These are phyloP conservation scores for Crepidotus variabilis DNA, from an alignment of 768 basidiomycete species.

Conservation along the genomic window DNA sequence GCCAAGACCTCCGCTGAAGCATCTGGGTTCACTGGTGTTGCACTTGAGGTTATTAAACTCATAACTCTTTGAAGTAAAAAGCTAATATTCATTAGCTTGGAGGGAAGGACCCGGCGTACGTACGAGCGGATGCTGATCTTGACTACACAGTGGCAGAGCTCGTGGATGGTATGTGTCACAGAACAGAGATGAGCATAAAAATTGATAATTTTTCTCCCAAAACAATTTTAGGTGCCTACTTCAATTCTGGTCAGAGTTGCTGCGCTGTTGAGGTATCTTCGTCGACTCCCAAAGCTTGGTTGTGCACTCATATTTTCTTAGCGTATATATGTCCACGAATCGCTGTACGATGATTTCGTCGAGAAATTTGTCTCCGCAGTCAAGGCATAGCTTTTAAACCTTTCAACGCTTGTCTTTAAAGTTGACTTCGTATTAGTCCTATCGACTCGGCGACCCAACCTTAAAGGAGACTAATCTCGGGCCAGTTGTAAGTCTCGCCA, in stretches of 20 bases:
- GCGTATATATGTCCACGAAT: constrained; percentile 93
- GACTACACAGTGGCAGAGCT: constrained; percentile 81
- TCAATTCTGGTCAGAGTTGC: constrained; percentile 98
- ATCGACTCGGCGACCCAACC: constrained; percentile 86
- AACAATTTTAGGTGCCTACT: constrained; percentile 77
- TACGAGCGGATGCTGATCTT: constrained; percentile 81
- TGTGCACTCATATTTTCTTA: constrained; percentile 22
- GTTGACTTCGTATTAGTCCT: constrained; percentile 44
- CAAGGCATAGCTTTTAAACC: constrained; percentile 42
- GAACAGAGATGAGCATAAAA: too few species aligned
- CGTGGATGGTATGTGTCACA: constrained; percentile 68
- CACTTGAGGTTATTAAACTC: constrained; percentile 56
- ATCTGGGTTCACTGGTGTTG: constrained; percentile 80
- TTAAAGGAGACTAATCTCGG: constrained; percentile 74
- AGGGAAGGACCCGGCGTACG: constrained; percentile 97
- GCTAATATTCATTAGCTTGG: constrained; percentile 59
- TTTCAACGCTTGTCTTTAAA: not conserved
- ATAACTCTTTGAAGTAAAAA: not conserved
- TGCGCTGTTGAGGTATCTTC: constrained; percentile 78
- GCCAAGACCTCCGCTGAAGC: constrained; percentile 65
- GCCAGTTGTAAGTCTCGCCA: constrained; percentile 87
- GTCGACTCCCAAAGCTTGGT: not conserved
- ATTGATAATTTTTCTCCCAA: too few species aligned
- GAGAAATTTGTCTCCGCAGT: constrained; percentile 65
- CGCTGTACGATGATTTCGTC: constrained; percentile 78